Percentiles rank a stretch among this genome's conserved stretches.
Conservation (phyloP, 2,329 filamentous ascomycete genomes). For the Tolypocladium tundrense region DNA sequence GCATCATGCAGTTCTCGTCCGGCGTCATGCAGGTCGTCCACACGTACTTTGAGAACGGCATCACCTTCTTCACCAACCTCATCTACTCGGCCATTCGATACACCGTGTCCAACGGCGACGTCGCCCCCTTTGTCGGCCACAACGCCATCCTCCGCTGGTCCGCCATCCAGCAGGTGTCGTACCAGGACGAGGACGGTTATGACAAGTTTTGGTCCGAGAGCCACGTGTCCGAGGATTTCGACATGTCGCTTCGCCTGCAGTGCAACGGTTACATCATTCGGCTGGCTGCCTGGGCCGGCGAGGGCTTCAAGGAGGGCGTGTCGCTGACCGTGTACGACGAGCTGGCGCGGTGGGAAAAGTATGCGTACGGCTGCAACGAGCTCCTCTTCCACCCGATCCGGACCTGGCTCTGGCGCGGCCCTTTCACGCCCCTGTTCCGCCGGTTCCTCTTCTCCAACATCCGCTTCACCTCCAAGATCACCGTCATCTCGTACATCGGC, state of each 20-base stretch:
- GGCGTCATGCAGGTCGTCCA: slow-evolving; percentile 71
- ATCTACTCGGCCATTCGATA: slow-evolving; percentile 70
- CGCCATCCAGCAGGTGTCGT: slow-evolving; percentile 63
- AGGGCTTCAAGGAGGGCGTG: slow-evolving; percentile 76
- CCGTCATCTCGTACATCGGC: slow-evolving; percentile 66
- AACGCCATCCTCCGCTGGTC: slow-evolving; percentile 69
- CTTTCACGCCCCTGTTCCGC: slow-evolving; percentile 70
- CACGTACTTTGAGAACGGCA: slow-evolving; percentile 62
- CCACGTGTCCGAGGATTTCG: slow-evolving; percentile 73
- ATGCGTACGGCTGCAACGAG: slow-evolving; percentile 76
- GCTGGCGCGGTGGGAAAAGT: slow-evolving; percentile 77
- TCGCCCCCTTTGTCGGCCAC: slow-evolving; percentile 73
- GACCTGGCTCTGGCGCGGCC: slow-evolving; percentile 62
- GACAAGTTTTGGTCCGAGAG: slow-evolving; percentile 77
- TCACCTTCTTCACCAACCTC: slow-evolving; percentile 63
- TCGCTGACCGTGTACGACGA: slow-evolving; percentile 80
- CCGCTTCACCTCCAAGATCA: slow-evolving; percentile 65
- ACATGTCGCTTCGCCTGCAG: slow-evolving; percentile 71
- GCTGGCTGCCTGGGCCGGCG: slow-evolving; percentile 60
- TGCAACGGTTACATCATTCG: slow-evolving; percentile 63
- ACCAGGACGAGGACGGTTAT: slow-evolving; percentile 58
- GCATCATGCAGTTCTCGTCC: slow-evolving; percentile 68
- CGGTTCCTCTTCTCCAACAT: slow-evolving; percentile 65
- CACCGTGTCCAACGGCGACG: slow-evolving; percentile 67
- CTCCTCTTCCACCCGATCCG: slow-evolving; percentile 69